These are phyloP conservation scores for Aegle marmelos DNA, from an alignment of 345 rosid genomes.

Conservation along the genomic window DNA sequence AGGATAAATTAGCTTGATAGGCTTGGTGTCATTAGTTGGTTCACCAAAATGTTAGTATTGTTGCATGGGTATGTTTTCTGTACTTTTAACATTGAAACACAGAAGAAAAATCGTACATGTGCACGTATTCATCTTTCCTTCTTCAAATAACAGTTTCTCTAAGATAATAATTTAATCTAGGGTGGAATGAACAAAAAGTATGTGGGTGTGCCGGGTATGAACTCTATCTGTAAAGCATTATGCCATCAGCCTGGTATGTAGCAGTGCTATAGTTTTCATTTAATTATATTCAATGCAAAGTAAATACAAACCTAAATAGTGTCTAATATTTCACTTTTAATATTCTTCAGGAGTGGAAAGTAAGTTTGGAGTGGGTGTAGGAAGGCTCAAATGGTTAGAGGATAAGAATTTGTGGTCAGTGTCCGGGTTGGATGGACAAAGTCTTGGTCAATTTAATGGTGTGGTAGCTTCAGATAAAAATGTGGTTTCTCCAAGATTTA, in stretches of 20 bases:
- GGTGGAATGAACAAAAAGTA: conserved; percentile 55
- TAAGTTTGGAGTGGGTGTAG: conserved; percentile 61
- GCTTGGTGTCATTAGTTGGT: neutral
- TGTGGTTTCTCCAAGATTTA: conserved; percentile 59
- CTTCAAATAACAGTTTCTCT: neutral
- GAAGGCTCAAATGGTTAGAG: conserved; percentile 68
- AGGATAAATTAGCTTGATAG: neutral
- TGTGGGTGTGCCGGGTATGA: conserved; percentile 86
- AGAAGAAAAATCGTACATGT: neutral
- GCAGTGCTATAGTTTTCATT: neutral
- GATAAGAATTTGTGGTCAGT: conserved; percentile 57
- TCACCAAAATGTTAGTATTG: neutral
- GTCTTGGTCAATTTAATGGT: conserved; percentile 58
- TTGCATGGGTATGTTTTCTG: neutral
- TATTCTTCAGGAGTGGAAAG: conserved; percentile 57
- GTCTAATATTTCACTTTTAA: neutral
- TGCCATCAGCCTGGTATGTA: conserved; percentile 58
- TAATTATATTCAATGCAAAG: neutral
- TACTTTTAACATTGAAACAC: neutral
- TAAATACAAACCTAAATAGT: neutral
- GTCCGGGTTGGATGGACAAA: conserved; percentile 54
- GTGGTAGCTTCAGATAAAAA: conserved; percentile 73
- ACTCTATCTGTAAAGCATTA: conserved; percentile 64
- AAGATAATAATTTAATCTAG: conserved; percentile 29
- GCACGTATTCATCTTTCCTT: neutral